Conservation (phyloP, 106 monocot genomes). For the Dendrobium huoshanense region DNA sequence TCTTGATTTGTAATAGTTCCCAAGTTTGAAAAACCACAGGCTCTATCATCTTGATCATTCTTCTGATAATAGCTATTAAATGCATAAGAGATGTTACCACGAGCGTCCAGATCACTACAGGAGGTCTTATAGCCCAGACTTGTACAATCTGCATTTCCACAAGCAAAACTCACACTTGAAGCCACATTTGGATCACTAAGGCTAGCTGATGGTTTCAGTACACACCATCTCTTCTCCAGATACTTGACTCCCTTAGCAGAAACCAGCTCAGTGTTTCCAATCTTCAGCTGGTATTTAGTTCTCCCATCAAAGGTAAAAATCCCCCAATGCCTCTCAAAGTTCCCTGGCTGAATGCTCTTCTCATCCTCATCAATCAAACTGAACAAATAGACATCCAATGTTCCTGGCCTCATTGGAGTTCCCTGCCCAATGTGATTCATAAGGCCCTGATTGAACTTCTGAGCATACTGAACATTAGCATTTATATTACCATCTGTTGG, state of each 20-base stretch:
- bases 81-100: constrained; percentile 80
- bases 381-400: constrained; percentile 66
- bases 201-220: constrained; percentile 52
- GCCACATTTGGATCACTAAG: constrained; percentile 42
- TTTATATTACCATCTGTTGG: constrained; percentile 80
- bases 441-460: constrained; percentile 72
- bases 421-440: constrained; percentile 50
- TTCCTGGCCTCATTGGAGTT: constrained; percentile 68
- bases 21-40: constrained; percentile 53
- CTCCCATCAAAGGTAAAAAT: constrained; percentile 60
- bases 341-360: constrained; percentile 81
- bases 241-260: constrained; percentile 51
- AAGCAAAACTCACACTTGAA: constrained; percentile 64
- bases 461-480: constrained; percentile 51
- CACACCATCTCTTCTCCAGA: constrained; percentile 63
- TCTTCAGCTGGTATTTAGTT: constrained; percentile 54
- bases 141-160: constrained; percentile 69
- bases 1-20: constrained; percentile 47
- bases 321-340: constrained; percentile 92
- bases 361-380: constrained; percentile 82
- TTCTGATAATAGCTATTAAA: constrained; percentile 91
- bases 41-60: constrained; percentile 72
- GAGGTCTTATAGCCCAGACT: constrained; percentile 78
- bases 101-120: constrained; percentile 49
- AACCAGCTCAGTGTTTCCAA: constrained; percentile 35